Percentiles rank a stretch among this genome's conserved stretches.
Conservation (phyloP, 192 early-diverging fungal genomes). For the Podila horticola region DNA sequence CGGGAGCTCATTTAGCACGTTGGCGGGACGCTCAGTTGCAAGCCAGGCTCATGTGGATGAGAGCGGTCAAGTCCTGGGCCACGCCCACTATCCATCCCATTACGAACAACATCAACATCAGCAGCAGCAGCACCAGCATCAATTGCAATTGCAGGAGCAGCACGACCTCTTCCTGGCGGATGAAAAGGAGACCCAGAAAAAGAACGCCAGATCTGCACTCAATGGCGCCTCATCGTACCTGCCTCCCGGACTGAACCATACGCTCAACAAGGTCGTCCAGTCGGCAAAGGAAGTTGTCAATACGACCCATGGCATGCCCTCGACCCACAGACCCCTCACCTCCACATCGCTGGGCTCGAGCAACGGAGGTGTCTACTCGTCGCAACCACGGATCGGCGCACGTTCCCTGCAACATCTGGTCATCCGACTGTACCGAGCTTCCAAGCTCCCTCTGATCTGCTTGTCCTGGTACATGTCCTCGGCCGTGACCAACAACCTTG, state of each 20-base stretch:
- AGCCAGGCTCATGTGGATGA: background rate
- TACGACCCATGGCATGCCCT: slow-evolving; percentile 19
- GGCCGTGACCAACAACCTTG: slow-evolving; percentile 86
- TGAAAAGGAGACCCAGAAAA: slow-evolving; percentile 33
- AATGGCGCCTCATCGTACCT: slow-evolving; percentile 23
- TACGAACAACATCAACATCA: slow-evolving; percentile 11
- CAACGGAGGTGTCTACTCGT: background rate
- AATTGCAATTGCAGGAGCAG: slow-evolving; percentile 13
- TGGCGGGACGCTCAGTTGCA: slow-evolving; percentile 20
- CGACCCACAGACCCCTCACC: slow-evolving; percentile 5
- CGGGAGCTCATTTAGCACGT: background rate
- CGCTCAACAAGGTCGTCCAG: slow-evolving; percentile 39
- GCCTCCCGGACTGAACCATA: slow-evolving; percentile 26
- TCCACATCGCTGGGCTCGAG: slow-evolving; percentile 9
- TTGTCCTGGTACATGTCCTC: slow-evolving; percentile 85
- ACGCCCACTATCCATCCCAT: background rate
- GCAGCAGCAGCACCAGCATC: slow-evolving; percentile 16
- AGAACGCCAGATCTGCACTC: slow-evolving; percentile 34
- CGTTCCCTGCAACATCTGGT: background rate
- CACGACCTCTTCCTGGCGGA: slow-evolving; percentile 17
- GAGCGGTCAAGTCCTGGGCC: background rate
- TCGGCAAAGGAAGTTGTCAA: slow-evolving; percentile 31
- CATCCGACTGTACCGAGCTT: background rate
- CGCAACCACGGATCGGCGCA: slow-evolving; percentile 1
- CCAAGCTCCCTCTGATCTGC: slow-evolving; percentile 55